Conservation (phyloP, 169 alveolate genomes). For the Eimeria zaria region DNA sequence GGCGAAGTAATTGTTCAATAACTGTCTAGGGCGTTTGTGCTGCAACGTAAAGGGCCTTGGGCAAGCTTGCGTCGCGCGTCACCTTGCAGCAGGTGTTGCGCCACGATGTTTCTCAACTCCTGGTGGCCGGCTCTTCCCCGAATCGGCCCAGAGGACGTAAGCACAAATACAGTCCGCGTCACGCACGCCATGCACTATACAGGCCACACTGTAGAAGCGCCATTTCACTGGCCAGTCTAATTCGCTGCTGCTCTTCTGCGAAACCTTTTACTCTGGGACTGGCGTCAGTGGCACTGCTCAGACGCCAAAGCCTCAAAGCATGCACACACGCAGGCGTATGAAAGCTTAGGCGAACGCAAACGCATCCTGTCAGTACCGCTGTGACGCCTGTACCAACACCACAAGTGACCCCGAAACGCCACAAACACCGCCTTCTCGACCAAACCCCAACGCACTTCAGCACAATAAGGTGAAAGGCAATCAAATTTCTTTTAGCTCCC, state of each 20-base stretch:
- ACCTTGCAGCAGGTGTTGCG: no score
- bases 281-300: not conserved
- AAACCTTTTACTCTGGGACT: not conserved
- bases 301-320: not conserved
- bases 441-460: not conserved
- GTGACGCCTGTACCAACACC: not conserved
- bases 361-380: not conserved
- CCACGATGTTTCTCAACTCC: no score
- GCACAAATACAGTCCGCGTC: not conserved
- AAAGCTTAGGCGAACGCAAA: not conserved
- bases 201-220: not conserved
- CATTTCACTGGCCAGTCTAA: not conserved
- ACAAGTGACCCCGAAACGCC: no score
- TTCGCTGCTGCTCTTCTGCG: not conserved
- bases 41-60: no score
- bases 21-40: no score
- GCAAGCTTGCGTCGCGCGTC: no score
- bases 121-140: no score
- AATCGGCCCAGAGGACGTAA: no score
- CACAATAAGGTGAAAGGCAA: not conserved
- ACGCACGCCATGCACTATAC: not conserved
- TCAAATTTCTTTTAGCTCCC: not conserved
- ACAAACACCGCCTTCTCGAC: not conserved
- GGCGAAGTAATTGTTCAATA: no score
- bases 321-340: not conserved